Base-by-base conservation (phyloP, 371 early-diverging fungal species). In the Actinomortierella wolfii region DNA sequence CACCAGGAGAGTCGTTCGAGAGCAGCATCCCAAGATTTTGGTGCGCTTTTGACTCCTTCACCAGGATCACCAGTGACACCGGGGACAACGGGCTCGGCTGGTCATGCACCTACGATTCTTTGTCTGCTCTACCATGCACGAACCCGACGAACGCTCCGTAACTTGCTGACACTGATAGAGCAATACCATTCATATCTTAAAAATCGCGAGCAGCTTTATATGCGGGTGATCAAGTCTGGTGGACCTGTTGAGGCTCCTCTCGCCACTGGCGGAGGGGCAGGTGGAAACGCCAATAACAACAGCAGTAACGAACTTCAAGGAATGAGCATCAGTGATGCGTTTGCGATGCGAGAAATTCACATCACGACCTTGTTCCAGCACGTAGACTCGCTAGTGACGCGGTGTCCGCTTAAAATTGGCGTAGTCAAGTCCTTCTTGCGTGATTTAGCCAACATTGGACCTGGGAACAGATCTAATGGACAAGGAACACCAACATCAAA, bases 41-140 rank as follows among this genome's bases (percentile, higher is more conserved):
- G 34, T 11, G 11, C 11, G 34, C 11, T 34, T 4, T 6, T 34
- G 34, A 34, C 11, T 4, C 7, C 34, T 34, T 34, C 44, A 13
- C 49, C 51, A 11, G 62, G 62, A 39, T 13, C 54, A n/a, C 17
- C 55, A 13, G 44, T 11, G 11, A 34, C 34, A 34, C 4, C 34
- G 11, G 11, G 7, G 11, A 34, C 34, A 11, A 11, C 34, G 34
- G 34, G 7, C 7, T 4, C 34, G 34, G 34, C 34, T 4, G 52
- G 15, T 40, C 56, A 9, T 25, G 18, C 53, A 6, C 60, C 63
- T 18, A 73, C 45, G 21, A 6, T 73, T 2, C 52, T 73, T 7
- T 66, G 67, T 53, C 66, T 73, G 43, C 29, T 73, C 3, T 66
- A 66, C 21, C 73, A 73, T 39, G 62, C 50, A 15, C 73, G 73